A percentile compares a stretch with the other conserved stretches of the same genome.
These are phyloP conservation scores for Alternaria viburni DNA, from an alignment of 2,329 filamentous ascomycete genomes.

Conservation along the genomic window DNA sequence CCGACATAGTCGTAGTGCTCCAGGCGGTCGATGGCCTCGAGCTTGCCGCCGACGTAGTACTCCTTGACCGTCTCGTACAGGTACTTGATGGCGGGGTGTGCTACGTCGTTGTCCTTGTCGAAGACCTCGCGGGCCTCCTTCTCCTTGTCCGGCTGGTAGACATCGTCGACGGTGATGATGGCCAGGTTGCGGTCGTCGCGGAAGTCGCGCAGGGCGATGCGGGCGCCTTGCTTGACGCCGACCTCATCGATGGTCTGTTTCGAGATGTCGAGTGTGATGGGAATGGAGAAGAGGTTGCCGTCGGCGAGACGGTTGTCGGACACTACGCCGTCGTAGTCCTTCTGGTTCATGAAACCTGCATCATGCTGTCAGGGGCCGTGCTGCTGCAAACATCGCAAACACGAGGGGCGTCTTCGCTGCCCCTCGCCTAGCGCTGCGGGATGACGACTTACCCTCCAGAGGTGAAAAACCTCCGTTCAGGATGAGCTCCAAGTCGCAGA, in stretches of 20 bases:
- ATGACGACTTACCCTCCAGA: constrained; percentile 76
- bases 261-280: constrained; percentile 89
- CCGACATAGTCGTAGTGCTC: constrained; percentile 99
- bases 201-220: constrained; percentile 90
- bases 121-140: constrained; percentile 95
- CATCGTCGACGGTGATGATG: constrained; percentile 92
- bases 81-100: constrained; percentile 92
- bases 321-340: constrained; percentile 95
- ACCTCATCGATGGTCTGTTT: constrained; percentile 75
- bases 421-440: constrained; percentile 11
- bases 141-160: constrained; percentile 95
- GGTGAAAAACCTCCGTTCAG: constrained; percentile 98
- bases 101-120: constrained; percentile 86
- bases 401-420: constrained; percentile 27
- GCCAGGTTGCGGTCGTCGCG: constrained; percentile 95
- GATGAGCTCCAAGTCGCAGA: constrained; percentile 97
- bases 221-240: constrained; percentile 78
- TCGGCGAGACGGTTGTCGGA: constrained; percentile 83
- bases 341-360: constrained; percentile 92
- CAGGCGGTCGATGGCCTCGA: constrained; percentile 91
- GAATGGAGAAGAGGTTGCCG: constrained; percentile 94
- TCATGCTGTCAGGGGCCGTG: constrained; percentile 7
- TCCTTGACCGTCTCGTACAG: constrained; percentile 81
- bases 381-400: constrained; percentile 34
- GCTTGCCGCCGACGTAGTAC: constrained; percentile 93